Base-by-base conservation (phyloP, 768 basidiomycete species). In the Lepiota venenata region DNA sequence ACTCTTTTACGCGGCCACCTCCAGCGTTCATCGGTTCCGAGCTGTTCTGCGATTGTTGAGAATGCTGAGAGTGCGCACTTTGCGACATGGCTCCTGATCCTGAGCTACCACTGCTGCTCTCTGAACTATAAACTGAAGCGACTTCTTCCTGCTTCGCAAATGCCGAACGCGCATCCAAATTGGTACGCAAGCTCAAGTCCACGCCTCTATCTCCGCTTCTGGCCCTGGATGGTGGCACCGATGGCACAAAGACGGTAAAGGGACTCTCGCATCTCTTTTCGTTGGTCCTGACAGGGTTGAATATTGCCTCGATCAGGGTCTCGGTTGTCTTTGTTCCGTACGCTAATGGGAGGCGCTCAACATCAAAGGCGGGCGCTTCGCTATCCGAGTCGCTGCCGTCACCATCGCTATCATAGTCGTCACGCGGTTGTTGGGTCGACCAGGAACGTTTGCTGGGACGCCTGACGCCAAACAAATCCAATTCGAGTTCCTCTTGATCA, bases 291-390 rank as follows among this genome's bases (percentile, higher is more conserved):
- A 76, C 75, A 1, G 90, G 89, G 60, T 92, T 92, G 65, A 92
- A 92, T 21, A 92, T 65, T 4, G 87, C 83, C 52, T 92, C 90
- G 63, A 91, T 91, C 39, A 92, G 75, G 36, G 74, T 74, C 64
- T 88, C 88, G 0, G 88, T 91, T 12, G 82, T 81, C 47, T 79
- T 79, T 2, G 84, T 77, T 1, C 85, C 84, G 57, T 79, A 76
- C 3, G 80, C 78, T 15, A 70, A 63, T 1, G 83, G 82, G 6
- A 87, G 73, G 29, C 69, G 64, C n/a, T 68, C 64, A 5, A 74
- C 64, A 58, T 73, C 71, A 56, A 78, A 76, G 1, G 67, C 59
- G 3, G 60, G 45, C 21, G 49, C 15, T 15, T 21, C 20, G 14
- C 9, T 47, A 11, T 47, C 35, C 20, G 20, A n/a, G 4, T 37